Evolutionary conservation across 805 yeast genomes (phyloP), one percentile per base, ranked within the genome.

Genomic region (Teunomyces cretensis): DNA sequence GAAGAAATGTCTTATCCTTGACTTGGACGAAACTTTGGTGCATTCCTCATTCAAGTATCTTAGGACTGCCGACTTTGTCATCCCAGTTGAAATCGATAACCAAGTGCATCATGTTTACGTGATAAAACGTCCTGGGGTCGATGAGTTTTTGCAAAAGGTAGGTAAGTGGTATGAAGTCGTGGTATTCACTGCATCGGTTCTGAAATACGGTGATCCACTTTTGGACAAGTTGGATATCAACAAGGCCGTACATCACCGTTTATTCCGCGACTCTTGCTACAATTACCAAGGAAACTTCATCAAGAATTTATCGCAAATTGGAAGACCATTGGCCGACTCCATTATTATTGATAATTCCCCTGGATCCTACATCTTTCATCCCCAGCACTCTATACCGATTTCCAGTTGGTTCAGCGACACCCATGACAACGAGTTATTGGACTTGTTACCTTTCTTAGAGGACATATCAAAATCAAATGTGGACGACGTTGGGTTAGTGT

Each of bases 341-440:
- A 90, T 94, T 46, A 94, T 94, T 53, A 82, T 94, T 52, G 99
- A 94, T 71, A 94, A 94, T 67, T 91, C 98, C 2, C 98, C 99
- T 1, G 96, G 98, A 2, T 88, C 97, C n/a, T 94, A 94, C 67
- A 84, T 92, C 45, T 88, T 94, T 75, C 98, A 94, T 62, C 99
- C 99, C 15, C 96, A 89, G 65, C 97, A 94, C 70, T 96, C 98
- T 7, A 86, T 94, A 24, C 99, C 99, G 17, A 88, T 94, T 24
- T 88, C 96, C 53, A 84, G 94, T 64, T 94, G 99, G 99, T 94
- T 94, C 74, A 88, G 96, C 54, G 99, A 94, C 68, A 83, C 94
- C 24, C 99, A 94, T 65, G 99, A 94, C 65, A 91, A 91, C 63
- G 99, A 94, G 74, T 75, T 94, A 57, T 67, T 88, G 50, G 99